Conservation (phyloP, 2,329 filamentous ascomycete species). For the Cladosporium oxysporum region DNA sequence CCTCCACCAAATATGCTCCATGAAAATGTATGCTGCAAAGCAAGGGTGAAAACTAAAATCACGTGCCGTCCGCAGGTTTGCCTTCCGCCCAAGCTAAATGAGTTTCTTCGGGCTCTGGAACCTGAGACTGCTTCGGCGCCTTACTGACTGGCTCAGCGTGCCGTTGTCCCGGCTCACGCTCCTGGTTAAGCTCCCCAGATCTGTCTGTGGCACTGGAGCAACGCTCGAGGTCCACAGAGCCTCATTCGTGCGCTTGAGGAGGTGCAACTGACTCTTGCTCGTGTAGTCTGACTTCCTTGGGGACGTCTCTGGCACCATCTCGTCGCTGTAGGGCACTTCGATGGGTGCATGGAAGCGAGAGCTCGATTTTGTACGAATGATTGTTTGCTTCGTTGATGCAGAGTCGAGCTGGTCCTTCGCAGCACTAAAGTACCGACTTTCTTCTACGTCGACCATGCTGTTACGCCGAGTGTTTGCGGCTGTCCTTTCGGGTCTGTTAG, state of each 20-base stretch:
- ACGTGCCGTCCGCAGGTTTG: neutral
- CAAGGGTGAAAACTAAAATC: neutral
- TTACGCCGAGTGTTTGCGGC: constrained; percentile 34
- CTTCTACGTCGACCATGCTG: constrained; percentile 26
- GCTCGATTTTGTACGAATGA: constrained; percentile 15
- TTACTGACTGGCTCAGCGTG: constrained; percentile 32
- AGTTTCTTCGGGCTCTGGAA: constrained; percentile 2
- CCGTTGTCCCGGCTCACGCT: constrained; percentile 31
- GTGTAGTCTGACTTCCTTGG: constrained; percentile 24
- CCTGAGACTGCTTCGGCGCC: constrained; percentile 22
- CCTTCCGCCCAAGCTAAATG: neutral
- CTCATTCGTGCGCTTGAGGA: constrained; percentile 22
- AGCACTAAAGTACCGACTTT: constrained; percentile 30
- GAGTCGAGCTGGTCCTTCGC: constrained; percentile 21
- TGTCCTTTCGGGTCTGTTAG: constrained; percentile 25
- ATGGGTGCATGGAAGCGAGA: constrained; percentile 17
- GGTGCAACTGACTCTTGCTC: constrained; percentile 22
- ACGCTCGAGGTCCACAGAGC: constrained; percentile 23
- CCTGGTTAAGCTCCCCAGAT: constrained; percentile 30
- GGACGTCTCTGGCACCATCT: constrained; percentile 29
- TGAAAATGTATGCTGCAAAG: neutral
- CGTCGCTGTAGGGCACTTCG: constrained; percentile 28
- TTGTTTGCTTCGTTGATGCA: neutral
- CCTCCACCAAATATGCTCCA: neutral
- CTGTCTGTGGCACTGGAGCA: constrained; percentile 21